A percentile compares a stretch with the other conserved stretches of the same genome.
Evolutionary conservation across 176 grass and related monocot genomes (phyloP).

Genomic region (Tillandsia leiboldiana): DNA sequence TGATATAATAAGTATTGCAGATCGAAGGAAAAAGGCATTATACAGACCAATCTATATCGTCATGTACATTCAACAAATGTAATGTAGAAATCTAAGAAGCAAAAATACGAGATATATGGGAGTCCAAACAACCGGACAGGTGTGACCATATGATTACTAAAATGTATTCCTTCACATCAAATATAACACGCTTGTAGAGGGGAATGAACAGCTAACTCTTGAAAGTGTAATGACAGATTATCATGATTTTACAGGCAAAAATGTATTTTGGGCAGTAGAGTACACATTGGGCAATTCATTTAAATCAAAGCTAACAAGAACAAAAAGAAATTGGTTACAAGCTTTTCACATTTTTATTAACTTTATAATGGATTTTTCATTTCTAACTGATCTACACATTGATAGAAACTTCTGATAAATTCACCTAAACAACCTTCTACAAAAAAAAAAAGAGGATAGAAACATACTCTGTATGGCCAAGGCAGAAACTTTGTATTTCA

Average conservation of each 20-base stretch:
- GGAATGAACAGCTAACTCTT: neutral
- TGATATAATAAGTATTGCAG: neutral
- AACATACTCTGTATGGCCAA: conserved; percentile 93
- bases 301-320: too few relatives aligned
- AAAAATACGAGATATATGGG: too few relatives aligned
- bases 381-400: neutral
- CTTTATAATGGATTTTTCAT: neutral
- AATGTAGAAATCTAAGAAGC: too few relatives aligned
- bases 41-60: neutral
- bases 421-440: neutral
- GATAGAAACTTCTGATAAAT: neutral
- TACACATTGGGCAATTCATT: too few relatives aligned
- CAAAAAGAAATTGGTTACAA: neutral
- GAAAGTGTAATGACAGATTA: too few relatives aligned
- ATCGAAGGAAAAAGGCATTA: neutral
- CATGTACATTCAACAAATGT: too few relatives aligned
- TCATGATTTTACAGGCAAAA: too few relatives aligned
- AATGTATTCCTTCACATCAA: neutral
- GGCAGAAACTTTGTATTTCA: conserved; percentile 97
- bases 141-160: neutral
- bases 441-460: conserved; percentile 21
- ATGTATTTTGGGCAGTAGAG: too few relatives aligned
- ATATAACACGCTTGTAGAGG: neutral
- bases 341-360: too few relatives aligned
- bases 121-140: too few relatives aligned